These are phyloP conservation scores for Thelephora terrestris DNA, from an alignment of 1,284 basidiomycete species.

Conservation along the genomic window DNA sequence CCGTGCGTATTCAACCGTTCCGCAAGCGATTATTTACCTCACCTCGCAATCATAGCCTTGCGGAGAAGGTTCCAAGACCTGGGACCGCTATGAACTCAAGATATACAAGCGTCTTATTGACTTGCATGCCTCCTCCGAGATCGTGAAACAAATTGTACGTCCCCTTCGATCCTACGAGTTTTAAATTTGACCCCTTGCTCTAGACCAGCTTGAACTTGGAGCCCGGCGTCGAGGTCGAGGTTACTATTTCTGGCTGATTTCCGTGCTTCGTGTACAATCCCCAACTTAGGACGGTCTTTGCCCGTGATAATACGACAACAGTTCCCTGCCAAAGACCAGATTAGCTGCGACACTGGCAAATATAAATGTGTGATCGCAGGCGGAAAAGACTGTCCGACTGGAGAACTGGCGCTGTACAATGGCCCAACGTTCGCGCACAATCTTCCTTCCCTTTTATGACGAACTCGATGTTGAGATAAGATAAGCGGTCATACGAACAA, in stretches of 20 bases:
- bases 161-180: background rate
- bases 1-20: constrained; percentile 42
- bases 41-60: constrained; percentile 57
- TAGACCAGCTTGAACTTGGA: constrained; percentile 98
- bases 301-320: too few relatives aligned
- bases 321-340: too few relatives aligned
- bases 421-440: too few relatives aligned
- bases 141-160: constrained; percentile 98
- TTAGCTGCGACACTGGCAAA: too few relatives aligned
- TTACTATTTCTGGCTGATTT: constrained; percentile 76
- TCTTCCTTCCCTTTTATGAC: too few relatives aligned
- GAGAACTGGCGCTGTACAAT: too few relatives aligned
- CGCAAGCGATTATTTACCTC: background rate
- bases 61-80: constrained; percentile 99
- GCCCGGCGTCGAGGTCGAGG: constrained; percentile 99
- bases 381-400: too few relatives aligned
- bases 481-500: too few relatives aligned
- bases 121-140: constrained; percentile 96
- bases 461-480: too few relatives aligned
- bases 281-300: too few relatives aligned
- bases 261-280: background rate
- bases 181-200: constrained; percentile 7
- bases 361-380: too few relatives aligned
- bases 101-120: constrained; percentile 99
- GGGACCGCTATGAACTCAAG: constrained; percentile 99